A percentile compares a stretch with the other conserved stretches of the same genome.
phyloP scores from a whole-genome alignment of 768 basidiomycete genomes.

The Amylocystis lapponica region DNA sequence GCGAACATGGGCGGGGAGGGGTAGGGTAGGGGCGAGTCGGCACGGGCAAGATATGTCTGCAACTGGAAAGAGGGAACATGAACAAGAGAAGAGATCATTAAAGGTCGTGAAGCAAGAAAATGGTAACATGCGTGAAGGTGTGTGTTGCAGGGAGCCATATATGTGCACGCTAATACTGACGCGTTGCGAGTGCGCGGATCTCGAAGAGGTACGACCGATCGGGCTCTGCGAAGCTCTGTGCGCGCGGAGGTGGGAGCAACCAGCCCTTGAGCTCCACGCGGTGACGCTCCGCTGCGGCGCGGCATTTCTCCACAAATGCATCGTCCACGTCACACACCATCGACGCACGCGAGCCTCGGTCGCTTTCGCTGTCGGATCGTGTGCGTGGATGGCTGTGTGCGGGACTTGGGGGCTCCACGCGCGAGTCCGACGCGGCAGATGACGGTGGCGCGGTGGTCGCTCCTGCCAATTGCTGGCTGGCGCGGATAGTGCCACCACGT shows the following conservation, averaged over 20 bases:
- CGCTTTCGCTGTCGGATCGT: conserved; percentile 72
- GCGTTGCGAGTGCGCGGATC: conserved; percentile 81
- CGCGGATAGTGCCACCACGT: conserved; percentile 77
- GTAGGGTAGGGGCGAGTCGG: conserved; percentile 12
- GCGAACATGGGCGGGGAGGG: conserved; percentile 14
- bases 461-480: conserved; percentile 35
- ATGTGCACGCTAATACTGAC: conserved; percentile 53
- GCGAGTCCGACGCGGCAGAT: conserved; percentile 27
- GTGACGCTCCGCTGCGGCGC: conserved; percentile 77
- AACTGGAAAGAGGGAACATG: not conserved
- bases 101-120: conserved; percentile 2
- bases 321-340: conserved; percentile 77
- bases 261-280: conserved; percentile 81
- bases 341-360: conserved; percentile 75
- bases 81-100: not conserved
- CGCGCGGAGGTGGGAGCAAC: conserved; percentile 30
- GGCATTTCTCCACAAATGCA: conserved; percentile 64
- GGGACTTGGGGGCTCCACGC: conserved; percentile 45
- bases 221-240: conserved; percentile 28
- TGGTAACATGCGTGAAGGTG: conserved; percentile 6
- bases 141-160: not conserved
- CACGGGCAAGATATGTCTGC: conserved; percentile 2
- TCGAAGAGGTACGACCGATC: conserved; percentile 70
- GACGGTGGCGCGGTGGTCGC: conserved; percentile 8
- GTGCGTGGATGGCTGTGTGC: conserved; percentile 56